Evolutionary conservation across 208 protist genomes (phyloP), one percentile per base, ranked within the genome.

Genomic region (Trypanosoma caninum): DNA sequence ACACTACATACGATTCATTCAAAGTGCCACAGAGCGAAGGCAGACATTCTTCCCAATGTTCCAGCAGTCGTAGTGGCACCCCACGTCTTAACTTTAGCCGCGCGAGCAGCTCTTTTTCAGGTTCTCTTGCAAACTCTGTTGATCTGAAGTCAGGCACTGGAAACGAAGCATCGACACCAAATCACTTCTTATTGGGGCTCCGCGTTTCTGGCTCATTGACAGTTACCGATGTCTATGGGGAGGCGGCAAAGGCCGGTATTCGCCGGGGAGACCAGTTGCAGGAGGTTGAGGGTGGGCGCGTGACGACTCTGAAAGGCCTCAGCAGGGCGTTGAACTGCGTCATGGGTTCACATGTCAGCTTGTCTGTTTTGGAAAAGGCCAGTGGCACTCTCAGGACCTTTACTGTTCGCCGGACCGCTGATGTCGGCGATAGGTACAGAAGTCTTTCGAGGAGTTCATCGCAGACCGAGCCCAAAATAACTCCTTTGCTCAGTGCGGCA

Each of bases 301-400:
- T 70, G 34, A 54, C 22, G n/a, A 59, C 55, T 23, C 1, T 62
- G 7, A 63, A 35, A 27, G 55, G 63, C 4, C 6, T 70, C 22
- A 35, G 40, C 7, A 44, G 13, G 0, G 38, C 30, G 27, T 34
- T 69, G 18, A 25, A 25, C 1, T 44, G 41, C 20, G 18, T n/a
- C 10, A 34, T 46, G 37, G 44, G 35, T 45, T 35, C 62, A 54
- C 40, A 69, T 37, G 8, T 69, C 18, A 30, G 35, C 37, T 0
- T 69, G 20, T 46, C 31, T 14, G 25, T 69, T 28, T 11, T 20
- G 27, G 61, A 69, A 33, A 46, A 38, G 3, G 28, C 23, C 18
- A 61, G 38, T 47, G 27, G 27, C 10, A n/a, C 40, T 18, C 16
- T 55, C 22, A 51, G 45, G 9, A 23, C 30, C 9, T 34, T 54